These are phyloP conservation scores for Rubus parviflorus DNA, from an alignment of 306 rosid genomes.

Conservation along the genomic window DNA sequence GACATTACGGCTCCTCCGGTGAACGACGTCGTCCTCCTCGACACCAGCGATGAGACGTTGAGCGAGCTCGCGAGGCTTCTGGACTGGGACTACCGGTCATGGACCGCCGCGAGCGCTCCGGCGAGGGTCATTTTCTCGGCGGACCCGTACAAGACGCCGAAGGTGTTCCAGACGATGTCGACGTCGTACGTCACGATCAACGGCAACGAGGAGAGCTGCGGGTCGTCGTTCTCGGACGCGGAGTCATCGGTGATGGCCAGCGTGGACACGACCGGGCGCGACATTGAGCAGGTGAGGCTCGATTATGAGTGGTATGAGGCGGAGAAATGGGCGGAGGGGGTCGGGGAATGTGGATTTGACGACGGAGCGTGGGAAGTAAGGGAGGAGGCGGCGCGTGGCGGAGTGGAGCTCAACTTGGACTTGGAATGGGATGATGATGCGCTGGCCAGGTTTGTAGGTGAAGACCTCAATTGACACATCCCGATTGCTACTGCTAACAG, in stretches of 20 bases:
- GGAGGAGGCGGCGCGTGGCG: conserved; percentile 21
- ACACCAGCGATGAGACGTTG: background rate
- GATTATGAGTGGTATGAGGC: background rate
- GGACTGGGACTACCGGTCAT: background rate
- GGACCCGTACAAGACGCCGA: conserved; percentile 44
- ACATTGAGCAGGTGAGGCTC: background rate
- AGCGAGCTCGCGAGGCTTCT: background rate
- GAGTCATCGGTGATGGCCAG: conserved; percentile 73
- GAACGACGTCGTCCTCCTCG: background rate
- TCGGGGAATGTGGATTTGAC: background rate
- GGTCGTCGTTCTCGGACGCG: conserved; percentile 67
- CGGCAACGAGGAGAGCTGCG: conserved; percentile 78
- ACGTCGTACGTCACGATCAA: conserved; percentile 68
- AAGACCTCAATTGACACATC: conserved; percentile 4
- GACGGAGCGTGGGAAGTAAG: conserved; percentile 23
- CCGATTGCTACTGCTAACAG: too few species aligned
- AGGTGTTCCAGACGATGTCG: conserved; percentile 44
- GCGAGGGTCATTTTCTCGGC: conserved; percentile 44
- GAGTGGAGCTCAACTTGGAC: background rate
- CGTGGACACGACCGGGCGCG: conserved; percentile 37
- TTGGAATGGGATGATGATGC: conserved; percentile 36
- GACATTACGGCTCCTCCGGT: conserved; percentile 9
- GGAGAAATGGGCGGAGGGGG: conserved; percentile 3
- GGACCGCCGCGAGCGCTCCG: background rate
- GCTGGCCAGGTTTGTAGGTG: conserved; percentile 44